These are phyloP conservation scores for Tulasnella sp. DNA, from an alignment of 768 basidiomycete species.

Conservation along the genomic window DNA sequence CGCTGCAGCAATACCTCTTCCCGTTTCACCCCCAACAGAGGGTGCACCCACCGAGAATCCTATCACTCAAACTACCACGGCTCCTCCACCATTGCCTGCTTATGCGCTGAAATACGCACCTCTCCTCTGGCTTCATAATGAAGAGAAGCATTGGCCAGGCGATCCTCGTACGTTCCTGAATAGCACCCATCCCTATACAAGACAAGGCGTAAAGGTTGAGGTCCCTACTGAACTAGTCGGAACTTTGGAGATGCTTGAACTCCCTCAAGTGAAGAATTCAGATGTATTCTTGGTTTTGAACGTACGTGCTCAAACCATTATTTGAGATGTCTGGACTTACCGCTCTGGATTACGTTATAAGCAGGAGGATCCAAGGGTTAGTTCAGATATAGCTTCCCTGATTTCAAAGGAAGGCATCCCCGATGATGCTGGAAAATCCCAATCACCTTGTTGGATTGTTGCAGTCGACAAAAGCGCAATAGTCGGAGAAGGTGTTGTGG, in stretches of 20 bases:
- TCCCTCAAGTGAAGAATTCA: background rate
- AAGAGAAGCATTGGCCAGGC: constrained; percentile 12
- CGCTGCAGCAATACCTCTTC: background rate
- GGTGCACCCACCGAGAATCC: too few species aligned
- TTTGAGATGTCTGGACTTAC: background rate
- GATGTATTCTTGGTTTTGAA: constrained; percentile 5
- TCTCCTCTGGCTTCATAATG: constrained; percentile 7
- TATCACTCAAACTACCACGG: background rate
- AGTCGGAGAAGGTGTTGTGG: constrained; percentile 1
- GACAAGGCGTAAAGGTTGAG: background rate
- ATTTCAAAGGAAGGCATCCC: constrained; percentile 8
- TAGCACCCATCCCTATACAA: constrained; percentile 2
- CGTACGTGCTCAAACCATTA: background rate
- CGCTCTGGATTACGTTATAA: background rate
- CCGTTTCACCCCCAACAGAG: background rate
- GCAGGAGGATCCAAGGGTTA: constrained; percentile 11
- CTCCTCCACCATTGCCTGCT: constrained; percentile 1
- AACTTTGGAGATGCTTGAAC: background rate
- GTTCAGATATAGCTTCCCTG: constrained; percentile 1
- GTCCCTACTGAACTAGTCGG: constrained; percentile 6
- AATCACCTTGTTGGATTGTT: constrained; percentile 5
- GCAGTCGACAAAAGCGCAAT: constrained; percentile 6
- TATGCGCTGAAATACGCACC: constrained; percentile 8
- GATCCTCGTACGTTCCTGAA: background rate
- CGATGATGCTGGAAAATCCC: constrained; percentile 1